Conservation (phyloP, 805 yeast genomes). For the Candida sakaeoensis region DNA sequence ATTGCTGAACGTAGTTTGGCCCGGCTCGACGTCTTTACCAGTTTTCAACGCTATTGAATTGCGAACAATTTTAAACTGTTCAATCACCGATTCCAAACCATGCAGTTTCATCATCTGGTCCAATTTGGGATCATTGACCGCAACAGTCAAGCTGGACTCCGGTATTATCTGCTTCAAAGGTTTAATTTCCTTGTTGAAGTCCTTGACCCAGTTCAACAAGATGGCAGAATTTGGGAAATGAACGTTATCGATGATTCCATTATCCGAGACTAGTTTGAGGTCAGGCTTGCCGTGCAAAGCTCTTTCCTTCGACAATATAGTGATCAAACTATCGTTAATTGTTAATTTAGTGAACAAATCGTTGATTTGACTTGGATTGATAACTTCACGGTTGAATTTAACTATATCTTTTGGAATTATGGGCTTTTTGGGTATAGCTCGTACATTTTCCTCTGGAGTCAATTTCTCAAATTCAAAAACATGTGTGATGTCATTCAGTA, state of each 20-base stretch:
- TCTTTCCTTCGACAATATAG: conserved; percentile 26
- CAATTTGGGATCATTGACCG: not conserved
- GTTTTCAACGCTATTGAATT: conserved; percentile 14
- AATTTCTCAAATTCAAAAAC: conserved; percentile 26
- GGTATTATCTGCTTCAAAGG: conserved; percentile 10
- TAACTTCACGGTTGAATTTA: conserved; percentile 25
- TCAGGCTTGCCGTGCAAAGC: conserved; percentile 25
- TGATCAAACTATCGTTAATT: conserved; percentile 26
- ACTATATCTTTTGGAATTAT: conserved; percentile 8
- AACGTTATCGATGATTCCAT: conserved; percentile 9
- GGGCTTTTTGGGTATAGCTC: conserved; percentile 33
- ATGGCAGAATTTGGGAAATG: conserved; percentile 26
- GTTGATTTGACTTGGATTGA: conserved; percentile 31
- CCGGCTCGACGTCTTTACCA: conserved; percentile 12
- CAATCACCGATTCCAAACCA: conserved; percentile 12
- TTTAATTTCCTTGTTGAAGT: conserved; percentile 19
- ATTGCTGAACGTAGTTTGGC: conserved; percentile 10
- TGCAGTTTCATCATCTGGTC: not conserved
- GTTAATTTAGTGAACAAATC: conserved; percentile 29
- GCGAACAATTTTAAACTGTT: conserved; percentile 13
- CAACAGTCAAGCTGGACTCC: not conserved
- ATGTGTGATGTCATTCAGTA: conserved; percentile 25
- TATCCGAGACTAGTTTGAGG: not conserved
- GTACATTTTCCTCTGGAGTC: conserved; percentile 25
- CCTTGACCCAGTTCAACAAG: conserved; percentile 27